These are phyloP conservation scores for Penicillium sp. DNA, from an alignment of 2,329 filamentous ascomycete species.

Conservation along the genomic window DNA sequence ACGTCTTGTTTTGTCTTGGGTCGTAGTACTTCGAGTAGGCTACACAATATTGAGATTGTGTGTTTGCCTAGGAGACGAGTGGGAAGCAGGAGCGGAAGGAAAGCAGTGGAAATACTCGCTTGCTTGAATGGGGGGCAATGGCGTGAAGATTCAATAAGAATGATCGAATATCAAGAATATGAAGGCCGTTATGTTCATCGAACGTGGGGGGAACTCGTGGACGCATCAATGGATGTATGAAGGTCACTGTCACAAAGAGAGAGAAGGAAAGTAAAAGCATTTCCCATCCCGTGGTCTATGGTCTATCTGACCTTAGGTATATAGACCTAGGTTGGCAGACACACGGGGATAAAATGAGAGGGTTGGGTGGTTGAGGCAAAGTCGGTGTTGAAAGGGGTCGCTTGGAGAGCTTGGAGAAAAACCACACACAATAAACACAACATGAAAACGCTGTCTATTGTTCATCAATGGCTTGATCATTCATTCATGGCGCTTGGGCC, in stretches of 20 bases:
- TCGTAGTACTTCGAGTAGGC: conserved; percentile 1
- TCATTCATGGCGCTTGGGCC: conserved; percentile 16
- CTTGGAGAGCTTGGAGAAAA: conserved; percentile 9
- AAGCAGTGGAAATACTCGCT: not conserved
- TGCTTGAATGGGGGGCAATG: not conserved
- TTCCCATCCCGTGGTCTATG: not conserved
- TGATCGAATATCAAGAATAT: conserved; percentile 4
- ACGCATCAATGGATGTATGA: conserved; percentile 13
- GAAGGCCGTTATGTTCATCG: conserved; percentile 18
- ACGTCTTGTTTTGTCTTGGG: conserved; percentile 10
- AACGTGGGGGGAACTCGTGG: conserved; percentile 18
- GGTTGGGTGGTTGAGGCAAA: not conserved
- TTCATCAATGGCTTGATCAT: conserved; percentile 29
- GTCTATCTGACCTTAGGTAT: not conserved
- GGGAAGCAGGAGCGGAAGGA: not conserved
- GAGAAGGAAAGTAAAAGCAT: not conserved
- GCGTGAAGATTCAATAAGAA: not conserved
- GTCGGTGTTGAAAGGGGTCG: conserved; percentile 1
- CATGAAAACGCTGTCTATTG: conserved; percentile 31
- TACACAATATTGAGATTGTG: conserved; percentile 5
- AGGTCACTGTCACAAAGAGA: conserved; percentile 1
- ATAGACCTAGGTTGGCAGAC: not conserved
- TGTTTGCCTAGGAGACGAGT: not conserved
- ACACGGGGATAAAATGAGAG: not conserved
- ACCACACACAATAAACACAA: conserved; percentile 17